phyloP scores from a whole-genome alignment of 805 yeast genomes.

The Cyberlindnera xylosilytica region DNA sequence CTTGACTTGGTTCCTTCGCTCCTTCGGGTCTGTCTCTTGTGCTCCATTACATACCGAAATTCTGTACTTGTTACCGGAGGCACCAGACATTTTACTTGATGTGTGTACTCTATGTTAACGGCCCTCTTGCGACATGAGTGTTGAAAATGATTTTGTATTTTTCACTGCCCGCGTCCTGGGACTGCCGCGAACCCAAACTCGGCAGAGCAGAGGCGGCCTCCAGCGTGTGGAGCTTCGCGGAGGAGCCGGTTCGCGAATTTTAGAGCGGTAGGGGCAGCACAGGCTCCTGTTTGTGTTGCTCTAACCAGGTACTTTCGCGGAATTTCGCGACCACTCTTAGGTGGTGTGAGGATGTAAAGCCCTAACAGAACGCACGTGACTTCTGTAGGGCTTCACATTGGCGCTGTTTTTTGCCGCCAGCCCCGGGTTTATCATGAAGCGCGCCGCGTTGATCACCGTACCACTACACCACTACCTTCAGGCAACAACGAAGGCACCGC shows the following conservation, averaged over 20 bases:
- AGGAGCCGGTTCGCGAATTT: not conserved
- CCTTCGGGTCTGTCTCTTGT: conserved; percentile 3
- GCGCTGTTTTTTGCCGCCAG: too few species aligned
- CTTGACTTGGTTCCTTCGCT: not conserved
- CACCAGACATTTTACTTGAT: conserved; percentile 73
- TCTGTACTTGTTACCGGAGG: conserved; percentile 99
- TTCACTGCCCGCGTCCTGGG: conserved; percentile 19
- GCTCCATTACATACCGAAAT: conserved; percentile 78
- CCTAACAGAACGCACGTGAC: conserved; percentile 8
- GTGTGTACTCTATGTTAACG: conserved; percentile 8
- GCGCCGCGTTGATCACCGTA: too few species aligned
- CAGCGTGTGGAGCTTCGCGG: conserved; percentile 2
- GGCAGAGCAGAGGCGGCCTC: not conserved
- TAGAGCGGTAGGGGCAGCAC: not conserved
- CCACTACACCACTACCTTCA: too few species aligned
- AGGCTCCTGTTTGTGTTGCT: not conserved
- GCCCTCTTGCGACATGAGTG: conserved; percentile 9
- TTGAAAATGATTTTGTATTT: conserved; percentile 21
- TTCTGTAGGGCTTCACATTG: not conserved
- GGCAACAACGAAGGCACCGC: too few species aligned
- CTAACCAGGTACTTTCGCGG: not conserved
- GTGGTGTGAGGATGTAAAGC: conserved; percentile 1
- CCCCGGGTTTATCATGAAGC: too few species aligned
- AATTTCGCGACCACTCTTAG: not conserved
- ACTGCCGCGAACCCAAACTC: conserved; percentile 15